Percentiles rank a stretch among this genome's conserved stretches.
These are phyloP conservation scores for Penicillium brasilianum DNA, from an alignment of 2,329 filamentous ascomycete genomes.

Conservation along the genomic window DNA sequence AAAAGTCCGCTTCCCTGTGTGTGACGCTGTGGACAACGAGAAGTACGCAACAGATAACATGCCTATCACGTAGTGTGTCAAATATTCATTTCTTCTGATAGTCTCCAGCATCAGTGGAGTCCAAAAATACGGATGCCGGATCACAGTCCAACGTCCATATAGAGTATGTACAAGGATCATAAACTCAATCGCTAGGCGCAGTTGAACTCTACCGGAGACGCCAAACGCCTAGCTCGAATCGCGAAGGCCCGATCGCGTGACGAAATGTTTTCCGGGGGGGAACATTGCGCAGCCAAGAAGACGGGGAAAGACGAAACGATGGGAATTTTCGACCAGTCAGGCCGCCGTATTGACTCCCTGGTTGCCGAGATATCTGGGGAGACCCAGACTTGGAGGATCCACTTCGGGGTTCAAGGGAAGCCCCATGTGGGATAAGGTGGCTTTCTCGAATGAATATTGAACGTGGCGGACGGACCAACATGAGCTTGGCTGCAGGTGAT, in stretches of 20 bases:
- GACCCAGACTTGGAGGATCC: constrained; percentile 7
- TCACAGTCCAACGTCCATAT: background rate
- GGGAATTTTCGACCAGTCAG: background rate
- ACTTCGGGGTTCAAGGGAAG: background rate
- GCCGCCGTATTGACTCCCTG: background rate
- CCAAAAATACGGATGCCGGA: constrained; percentile 2
- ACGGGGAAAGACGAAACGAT: constrained; percentile 18
- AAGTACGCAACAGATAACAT: background rate
- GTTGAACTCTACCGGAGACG: background rate
- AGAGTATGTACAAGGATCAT: background rate
- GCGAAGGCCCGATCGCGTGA: background rate
- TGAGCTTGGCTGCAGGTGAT: background rate
- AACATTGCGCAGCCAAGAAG: background rate
- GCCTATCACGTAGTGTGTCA: background rate
- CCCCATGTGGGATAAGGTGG: background rate
- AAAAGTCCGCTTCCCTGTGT: constrained; percentile 6
- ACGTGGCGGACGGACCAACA: constrained; percentile 7
- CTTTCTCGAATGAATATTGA: background rate
- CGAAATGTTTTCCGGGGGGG: background rate
- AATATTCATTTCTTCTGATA: background rate
- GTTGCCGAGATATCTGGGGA: constrained; percentile 1
- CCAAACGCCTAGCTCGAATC: background rate
- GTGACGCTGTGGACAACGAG: background rate
- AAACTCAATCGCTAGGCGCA: background rate
- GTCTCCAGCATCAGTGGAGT: constrained; percentile 1